Conservation (phyloP, 2,329 filamentous ascomycete genomes). For the Trichoderma sp. region DNA sequence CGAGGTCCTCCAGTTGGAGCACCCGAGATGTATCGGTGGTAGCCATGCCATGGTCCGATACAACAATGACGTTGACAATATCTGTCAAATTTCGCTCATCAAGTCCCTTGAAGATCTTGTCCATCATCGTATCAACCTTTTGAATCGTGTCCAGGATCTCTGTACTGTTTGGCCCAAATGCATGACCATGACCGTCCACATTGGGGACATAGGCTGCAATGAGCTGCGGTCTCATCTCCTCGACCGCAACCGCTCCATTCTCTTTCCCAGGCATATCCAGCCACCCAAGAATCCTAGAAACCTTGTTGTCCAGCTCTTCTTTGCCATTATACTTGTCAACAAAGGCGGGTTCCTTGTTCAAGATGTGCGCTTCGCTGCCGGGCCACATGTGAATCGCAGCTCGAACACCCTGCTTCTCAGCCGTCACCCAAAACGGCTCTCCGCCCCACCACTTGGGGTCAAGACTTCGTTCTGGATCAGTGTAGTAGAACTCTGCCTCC, state of each 20-base stretch:
- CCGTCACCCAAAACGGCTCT: conserved; percentile 92
- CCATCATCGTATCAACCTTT: conserved; percentile 82
- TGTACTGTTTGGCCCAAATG: conserved; percentile 91
- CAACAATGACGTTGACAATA: conserved; percentile 93
- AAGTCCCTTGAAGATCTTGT: conserved; percentile 73
- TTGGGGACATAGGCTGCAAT: conserved; percentile 95
- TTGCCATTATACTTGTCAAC: conserved; percentile 83
- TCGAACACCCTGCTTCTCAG: conserved; percentile 77
- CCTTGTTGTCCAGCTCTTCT: conserved; percentile 75
- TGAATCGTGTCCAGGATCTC: conserved; percentile 80
- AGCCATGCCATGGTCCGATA: conserved; percentile 98
- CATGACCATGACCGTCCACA: conserved; percentile 85
- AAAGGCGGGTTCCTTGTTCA: conserved; percentile 73
- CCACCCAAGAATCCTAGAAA: conserved; percentile 76
- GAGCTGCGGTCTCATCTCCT: conserved; percentile 76
- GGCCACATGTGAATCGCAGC: conserved; percentile 98
- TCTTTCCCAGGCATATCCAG: conserved; percentile 80
- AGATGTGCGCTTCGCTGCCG: conserved; percentile 86
- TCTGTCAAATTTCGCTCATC: conserved; percentile 80
- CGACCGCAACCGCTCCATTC: conserved; percentile 52
- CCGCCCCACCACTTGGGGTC: conserved; percentile 93
- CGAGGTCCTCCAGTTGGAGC: conserved; percentile 85
- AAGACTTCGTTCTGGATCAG: conserved; percentile 73
- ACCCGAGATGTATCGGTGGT: conserved; percentile 81
- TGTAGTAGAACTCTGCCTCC: conserved; percentile 84